Percentiles rank a stretch among this genome's conserved stretches.
Conservation (phyloP, 331 rosid genomes). For the Ulmus americana region DNA sequence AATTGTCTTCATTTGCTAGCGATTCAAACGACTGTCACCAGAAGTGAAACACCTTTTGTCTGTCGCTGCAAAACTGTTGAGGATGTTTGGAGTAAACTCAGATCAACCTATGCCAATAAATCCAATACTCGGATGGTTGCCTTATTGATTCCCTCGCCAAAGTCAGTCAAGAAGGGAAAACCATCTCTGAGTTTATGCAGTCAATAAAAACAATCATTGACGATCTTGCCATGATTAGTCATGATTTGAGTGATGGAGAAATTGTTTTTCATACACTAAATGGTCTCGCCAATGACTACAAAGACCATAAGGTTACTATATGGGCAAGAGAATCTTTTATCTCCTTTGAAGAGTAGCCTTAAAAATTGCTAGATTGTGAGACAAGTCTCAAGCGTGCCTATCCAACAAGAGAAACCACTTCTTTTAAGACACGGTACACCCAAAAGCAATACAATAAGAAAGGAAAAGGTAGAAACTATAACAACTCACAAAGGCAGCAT, state of each 20-base stretch:
- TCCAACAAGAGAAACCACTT: background rate
- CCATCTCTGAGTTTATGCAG: background rate
- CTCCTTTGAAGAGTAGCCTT: background rate
- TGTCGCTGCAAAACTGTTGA: background rate
- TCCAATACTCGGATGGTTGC: background rate
- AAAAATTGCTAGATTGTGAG: background rate
- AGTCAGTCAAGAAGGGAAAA: background rate
- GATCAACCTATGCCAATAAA: background rate
- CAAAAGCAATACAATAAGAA: background rate
- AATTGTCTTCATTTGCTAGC: background rate
- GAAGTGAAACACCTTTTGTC: background rate
- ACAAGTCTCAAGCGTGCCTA: background rate
- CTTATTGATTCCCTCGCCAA: background rate
- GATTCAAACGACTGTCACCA: background rate
- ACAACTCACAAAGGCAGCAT: too few relatives aligned
- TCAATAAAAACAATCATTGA: background rate
- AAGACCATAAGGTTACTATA: background rate
- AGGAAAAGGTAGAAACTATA: background rate
- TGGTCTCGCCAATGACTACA: background rate
- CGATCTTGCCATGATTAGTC: background rate
- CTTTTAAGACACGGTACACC: background rate
- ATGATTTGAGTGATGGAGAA: background rate
- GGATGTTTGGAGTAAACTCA: background rate
- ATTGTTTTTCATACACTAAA: background rate
- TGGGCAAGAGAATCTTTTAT: background rate